Percentiles rank a stretch among this genome's conserved stretches.
These are phyloP conservation scores for Marsdenia floribunda DNA, from an alignment of 257 asterid species.

Conservation along the genomic window DNA sequence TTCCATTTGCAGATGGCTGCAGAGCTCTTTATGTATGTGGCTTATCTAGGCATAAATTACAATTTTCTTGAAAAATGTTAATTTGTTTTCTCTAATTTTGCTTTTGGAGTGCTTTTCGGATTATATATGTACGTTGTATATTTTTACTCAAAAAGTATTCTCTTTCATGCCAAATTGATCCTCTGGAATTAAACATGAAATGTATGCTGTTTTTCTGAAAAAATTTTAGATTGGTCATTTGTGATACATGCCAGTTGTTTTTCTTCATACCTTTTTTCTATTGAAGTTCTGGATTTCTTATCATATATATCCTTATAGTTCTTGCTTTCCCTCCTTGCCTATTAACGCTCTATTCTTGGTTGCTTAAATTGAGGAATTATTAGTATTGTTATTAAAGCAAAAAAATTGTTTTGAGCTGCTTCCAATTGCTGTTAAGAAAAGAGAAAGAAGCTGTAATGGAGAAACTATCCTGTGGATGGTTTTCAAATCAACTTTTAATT, in stretches of 20 bases:
- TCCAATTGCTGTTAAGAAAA: neutral
- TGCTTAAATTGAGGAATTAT: too few species aligned
- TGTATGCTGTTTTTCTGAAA: neutral
- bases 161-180: neutral
- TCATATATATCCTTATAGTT: neutral
- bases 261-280: neutral
- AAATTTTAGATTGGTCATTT: neutral
- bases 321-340: neutral
- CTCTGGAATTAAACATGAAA: neutral
- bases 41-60: neutral
- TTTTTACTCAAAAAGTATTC: neutral
- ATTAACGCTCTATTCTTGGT: neutral
- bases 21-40: conserved; percentile 65
- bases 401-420: neutral
- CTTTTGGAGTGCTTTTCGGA: neutral
- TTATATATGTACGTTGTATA: too few species aligned
- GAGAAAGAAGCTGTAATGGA: neutral
- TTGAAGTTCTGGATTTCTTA: neutral
- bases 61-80: neutral
- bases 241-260: neutral
- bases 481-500: neutral
- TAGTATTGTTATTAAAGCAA: too few species aligned
- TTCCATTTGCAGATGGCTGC: conserved; percentile 91
- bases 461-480: neutral
- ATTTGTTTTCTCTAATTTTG: neutral